phyloP scores from a whole-genome alignment of 139 green algal genomes.

The Closterium sp. region DNA sequence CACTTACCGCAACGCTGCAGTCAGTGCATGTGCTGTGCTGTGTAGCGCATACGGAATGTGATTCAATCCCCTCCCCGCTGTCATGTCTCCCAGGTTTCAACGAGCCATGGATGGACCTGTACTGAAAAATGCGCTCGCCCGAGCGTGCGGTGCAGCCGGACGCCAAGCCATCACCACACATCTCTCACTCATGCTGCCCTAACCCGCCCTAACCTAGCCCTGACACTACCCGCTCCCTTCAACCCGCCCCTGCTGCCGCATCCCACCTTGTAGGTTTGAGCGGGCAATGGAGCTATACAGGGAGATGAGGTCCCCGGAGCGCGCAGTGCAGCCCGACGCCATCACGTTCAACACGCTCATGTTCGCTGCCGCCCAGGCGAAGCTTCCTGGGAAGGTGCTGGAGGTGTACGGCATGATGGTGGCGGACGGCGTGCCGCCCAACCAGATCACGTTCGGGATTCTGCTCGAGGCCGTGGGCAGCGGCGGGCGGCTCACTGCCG shows the following conservation, averaged over 20 bases:
- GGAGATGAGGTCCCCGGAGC: conserved; percentile 10
- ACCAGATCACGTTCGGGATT: conserved; percentile 23
- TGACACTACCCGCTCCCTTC: background rate
- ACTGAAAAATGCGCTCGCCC: background rate
- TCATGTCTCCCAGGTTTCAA: background rate
- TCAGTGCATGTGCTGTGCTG: no score
- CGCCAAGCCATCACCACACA: no score
- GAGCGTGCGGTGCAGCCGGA: background rate
- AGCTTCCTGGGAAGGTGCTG: conserved; percentile 30
- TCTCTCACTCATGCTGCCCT: background rate
- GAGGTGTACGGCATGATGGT: conserved; percentile 29
- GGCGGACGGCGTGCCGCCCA: background rate
- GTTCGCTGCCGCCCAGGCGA: conserved; percentile 14
- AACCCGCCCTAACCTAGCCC: no score
- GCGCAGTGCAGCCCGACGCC: conserved; percentile 15
- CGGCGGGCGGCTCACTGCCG: conserved; percentile 1
- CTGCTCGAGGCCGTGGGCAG: conserved; percentile 16
- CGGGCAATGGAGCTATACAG: conserved; percentile 13
- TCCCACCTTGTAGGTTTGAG: background rate
- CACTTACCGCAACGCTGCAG: no score
- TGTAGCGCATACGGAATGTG: no score
- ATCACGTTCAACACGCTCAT: conserved; percentile 42
- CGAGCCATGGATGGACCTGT: background rate
- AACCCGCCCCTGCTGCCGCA: no score
- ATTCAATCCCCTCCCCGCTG: no score